Percentiles rank a stretch among this genome's conserved stretches.
Evolutionary conservation across 371 early-diverging fungal genomes (phyloP).

Genomic region (Blakeslea trispora): DNA sequence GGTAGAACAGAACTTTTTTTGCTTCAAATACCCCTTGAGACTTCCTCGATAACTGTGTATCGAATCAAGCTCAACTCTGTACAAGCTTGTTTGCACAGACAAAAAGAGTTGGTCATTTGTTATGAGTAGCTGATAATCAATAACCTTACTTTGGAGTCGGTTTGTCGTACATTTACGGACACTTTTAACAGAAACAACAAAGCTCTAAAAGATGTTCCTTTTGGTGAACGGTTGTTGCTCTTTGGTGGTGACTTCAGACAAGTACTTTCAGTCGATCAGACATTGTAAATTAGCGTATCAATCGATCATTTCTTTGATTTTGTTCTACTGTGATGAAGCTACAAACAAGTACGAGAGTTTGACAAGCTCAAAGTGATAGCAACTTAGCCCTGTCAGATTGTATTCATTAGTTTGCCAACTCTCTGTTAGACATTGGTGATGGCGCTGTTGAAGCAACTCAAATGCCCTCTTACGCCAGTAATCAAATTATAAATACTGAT

Average conservation of each 20-base stretch:
- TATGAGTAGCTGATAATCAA: constrained; percentile 25
- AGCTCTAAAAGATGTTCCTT: constrained; percentile 16
- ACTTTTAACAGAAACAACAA: constrained; percentile 10
- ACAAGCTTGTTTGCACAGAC: constrained; percentile 3
- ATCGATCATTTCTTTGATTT: constrained; percentile 11
- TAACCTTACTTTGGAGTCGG: constrained; percentile 22
- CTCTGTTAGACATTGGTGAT: constrained; percentile 2
- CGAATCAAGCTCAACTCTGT: background rate
- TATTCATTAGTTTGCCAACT: constrained; percentile 9
- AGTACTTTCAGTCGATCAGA: constrained; percentile 17
- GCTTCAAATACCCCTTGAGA: constrained; percentile 21
- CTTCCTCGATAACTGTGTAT: constrained; percentile 11
- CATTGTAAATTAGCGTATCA: constrained; percentile 10
- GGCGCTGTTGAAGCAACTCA: background rate
- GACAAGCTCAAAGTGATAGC: constrained; percentile 4
- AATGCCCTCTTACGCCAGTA: too few relatives aligned
- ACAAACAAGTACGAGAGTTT: background rate
- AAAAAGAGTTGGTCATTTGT: constrained; percentile 21
- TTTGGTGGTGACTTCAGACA: constrained; percentile 29
- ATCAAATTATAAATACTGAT: too few relatives aligned
- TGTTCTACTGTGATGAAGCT: too few relatives aligned
- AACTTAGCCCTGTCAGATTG: background rate
- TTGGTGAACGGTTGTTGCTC: constrained; percentile 33
- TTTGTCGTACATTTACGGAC: constrained; percentile 25
- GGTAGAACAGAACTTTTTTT: constrained; percentile 23